phyloP scores from a whole-genome alignment of 1,139 yeast genomes.

The Pneumocystis murina region DNA sequence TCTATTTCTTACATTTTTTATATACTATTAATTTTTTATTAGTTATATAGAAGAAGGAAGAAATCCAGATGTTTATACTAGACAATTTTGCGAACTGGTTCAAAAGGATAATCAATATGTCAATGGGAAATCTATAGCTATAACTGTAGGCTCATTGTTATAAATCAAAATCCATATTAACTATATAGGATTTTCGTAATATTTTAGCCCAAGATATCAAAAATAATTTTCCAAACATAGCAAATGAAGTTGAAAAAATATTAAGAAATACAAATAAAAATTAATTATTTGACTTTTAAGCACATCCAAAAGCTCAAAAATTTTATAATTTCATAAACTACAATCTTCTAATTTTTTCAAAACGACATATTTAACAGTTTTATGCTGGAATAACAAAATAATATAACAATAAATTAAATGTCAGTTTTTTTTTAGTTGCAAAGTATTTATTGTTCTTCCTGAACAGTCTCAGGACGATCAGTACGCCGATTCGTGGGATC shows the following conservation, averaged over 20 bases:
- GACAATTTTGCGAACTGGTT: conserved; percentile 89
- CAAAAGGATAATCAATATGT: conserved; percentile 76
- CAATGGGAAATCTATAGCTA: conserved; percentile 51
- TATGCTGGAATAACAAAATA: not conserved
- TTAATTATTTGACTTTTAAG: not conserved
- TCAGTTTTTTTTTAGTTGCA: not conserved
- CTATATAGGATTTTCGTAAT: conserved; percentile 30
- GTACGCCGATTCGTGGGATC: not conserved
- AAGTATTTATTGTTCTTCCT: not conserved
- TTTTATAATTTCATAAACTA: not conserved
- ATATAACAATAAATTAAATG: not conserved
- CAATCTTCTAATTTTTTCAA: not conserved
- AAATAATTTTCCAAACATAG: conserved; percentile 64
- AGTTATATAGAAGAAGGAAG: conserved; percentile 78
- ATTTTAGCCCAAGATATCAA: conserved; percentile 52
- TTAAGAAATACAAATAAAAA: not conserved
- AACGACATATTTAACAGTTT: not conserved
- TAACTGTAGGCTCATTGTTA: not conserved
- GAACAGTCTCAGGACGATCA: not conserved
- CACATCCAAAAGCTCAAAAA: not conserved
- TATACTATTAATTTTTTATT: not conserved
- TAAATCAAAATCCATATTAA: not conserved
- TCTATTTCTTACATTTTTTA: not conserved
- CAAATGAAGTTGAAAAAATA: conserved; percentile 38
- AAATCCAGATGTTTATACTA: conserved; percentile 89